A percentile compares a stretch with the other conserved stretches of the same genome.
These are phyloP conservation scores for Fusarium decemcellulare DNA, from an alignment of 2,329 filamentous ascomycete genomes.

Conservation along the genomic window DNA sequence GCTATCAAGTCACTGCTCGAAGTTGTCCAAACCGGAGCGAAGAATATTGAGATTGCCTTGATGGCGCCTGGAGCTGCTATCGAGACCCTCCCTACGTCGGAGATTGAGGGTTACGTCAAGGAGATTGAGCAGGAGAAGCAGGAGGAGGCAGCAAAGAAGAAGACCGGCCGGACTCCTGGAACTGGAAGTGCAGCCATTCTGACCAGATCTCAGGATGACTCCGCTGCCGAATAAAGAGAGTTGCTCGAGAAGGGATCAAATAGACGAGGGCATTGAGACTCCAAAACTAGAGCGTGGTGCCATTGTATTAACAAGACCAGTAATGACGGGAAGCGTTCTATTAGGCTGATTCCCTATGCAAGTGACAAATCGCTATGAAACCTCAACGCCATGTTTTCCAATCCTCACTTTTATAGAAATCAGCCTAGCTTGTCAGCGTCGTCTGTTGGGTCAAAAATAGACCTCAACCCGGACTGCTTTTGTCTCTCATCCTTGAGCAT, in stretches of 20 bases:
- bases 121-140: slow-evolving; percentile 99
- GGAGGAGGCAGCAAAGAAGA: slow-evolving; percentile 98
- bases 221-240: slow-evolving; percentile 53
- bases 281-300: slow-evolving; percentile 47
- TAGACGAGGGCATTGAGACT: slow-evolving; percentile 46
- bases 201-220: slow-evolving; percentile 70
- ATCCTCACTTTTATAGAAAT: slow-evolving; percentile 40
- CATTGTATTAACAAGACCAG: slow-evolving; percentile 55
- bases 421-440: slow-evolving; percentile 84
- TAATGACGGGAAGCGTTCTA: slow-evolving; percentile 48
- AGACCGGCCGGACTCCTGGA: slow-evolving; percentile 82
- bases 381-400: slow-evolving; percentile 49
- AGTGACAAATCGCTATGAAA: slow-evolving; percentile 44
- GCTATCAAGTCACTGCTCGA: slow-evolving; percentile 98
- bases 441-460: slow-evolving; percentile 83
- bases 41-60: slow-evolving; percentile 99
- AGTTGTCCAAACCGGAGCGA: slow-evolving; percentile 98
- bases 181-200: slow-evolving; percentile 80
- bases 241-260: slow-evolving; percentile 34
- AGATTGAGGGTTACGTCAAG: slow-evolving; percentile 98
- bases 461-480: slow-evolving; percentile 65
- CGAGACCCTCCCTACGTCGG: slow-evolving; percentile 94
- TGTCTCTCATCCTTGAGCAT: slow-evolving; percentile 95
- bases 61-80: slow-evolving; percentile 94
- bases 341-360: slow-evolving; percentile 31